Percentiles rank a stretch among this genome's conserved stretches.
Conservation (phyloP, 352 stramenopile genomes). For the Phytophthora brassicae region DNA sequence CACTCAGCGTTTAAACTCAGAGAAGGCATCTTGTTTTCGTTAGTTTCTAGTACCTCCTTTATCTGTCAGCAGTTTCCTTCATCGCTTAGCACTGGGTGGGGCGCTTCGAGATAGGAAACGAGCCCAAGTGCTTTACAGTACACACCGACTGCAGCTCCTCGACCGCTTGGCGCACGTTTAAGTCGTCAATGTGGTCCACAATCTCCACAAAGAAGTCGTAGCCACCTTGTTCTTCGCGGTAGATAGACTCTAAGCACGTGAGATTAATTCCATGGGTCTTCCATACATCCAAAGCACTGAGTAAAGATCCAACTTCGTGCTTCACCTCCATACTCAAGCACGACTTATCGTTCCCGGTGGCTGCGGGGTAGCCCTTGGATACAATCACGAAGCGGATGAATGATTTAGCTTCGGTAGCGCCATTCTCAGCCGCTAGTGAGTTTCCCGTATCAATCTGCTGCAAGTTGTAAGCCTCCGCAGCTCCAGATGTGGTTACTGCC, state of each 20-base stretch:
- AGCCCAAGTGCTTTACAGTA: slow-evolving; percentile 76
- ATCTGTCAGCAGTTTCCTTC: not conserved
- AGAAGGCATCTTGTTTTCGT: no score
- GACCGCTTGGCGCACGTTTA: slow-evolving; percentile 56
- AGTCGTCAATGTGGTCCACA: slow-evolving; percentile 72
- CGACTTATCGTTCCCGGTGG: slow-evolving; percentile 82
- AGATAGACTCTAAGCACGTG: slow-evolving; percentile 87
- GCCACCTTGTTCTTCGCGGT: slow-evolving; percentile 62
- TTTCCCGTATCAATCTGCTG: slow-evolving; percentile 57
- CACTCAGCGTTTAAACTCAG: no score
- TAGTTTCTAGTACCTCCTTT: slow-evolving; percentile 8
- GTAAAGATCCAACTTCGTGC: slow-evolving; percentile 85
- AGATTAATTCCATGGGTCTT: slow-evolving; percentile 83
- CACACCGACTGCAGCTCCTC: slow-evolving; percentile 60
- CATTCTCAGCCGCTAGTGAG: slow-evolving; percentile 47
- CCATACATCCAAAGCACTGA: slow-evolving; percentile 80
- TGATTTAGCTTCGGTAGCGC: slow-evolving; percentile 30
- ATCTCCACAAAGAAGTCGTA: slow-evolving; percentile 90
- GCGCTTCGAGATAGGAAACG: slow-evolving; percentile 68
- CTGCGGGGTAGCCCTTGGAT: slow-evolving; percentile 58
- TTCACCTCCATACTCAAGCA: slow-evolving; percentile 85
- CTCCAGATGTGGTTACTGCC: slow-evolving; percentile 57
- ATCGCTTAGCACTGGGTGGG: slow-evolving; percentile 42
- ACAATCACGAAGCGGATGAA: slow-evolving; percentile 81
- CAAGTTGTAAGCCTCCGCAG: slow-evolving; percentile 42